Percentiles rank a stretch among this genome's conserved stretches.
Evolutionary conservation across 495 filamentous ascomycete genomes (phyloP).

Genomic region (Clavariopsis aquatica): DNA sequence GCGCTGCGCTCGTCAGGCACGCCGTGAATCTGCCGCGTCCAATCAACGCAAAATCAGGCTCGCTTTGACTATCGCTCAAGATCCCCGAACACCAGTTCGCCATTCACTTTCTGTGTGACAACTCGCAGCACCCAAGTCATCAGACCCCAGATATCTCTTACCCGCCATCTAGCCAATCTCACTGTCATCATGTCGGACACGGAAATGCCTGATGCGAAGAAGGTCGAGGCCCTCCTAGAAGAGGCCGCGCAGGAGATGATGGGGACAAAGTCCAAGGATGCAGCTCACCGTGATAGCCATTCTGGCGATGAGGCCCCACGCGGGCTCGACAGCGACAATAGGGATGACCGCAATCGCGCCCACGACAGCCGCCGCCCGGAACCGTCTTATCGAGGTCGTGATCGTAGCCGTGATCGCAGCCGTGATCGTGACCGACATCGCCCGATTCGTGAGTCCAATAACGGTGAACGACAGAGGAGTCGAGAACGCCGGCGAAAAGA

Average conservation of each 20-base stretch:
- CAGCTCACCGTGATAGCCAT: neutral
- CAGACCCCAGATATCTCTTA: neutral
- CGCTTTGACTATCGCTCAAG: neutral
- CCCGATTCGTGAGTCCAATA: slow-evolving; percentile 31
- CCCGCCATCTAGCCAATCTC: neutral
- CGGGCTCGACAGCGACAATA: neutral
- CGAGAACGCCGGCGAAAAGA: slow-evolving; percentile 58
- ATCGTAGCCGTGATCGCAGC: slow-evolving; percentile 6
- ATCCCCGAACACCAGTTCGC: neutral
- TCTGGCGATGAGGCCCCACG: neutral
- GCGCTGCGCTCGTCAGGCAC: neutral
- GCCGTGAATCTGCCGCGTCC: slow-evolving; percentile 8
- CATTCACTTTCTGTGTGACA: neutral
- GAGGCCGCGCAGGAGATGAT: neutral
- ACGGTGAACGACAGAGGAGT: slow-evolving; percentile 8
- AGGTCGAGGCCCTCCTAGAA: slow-evolving; percentile 9
- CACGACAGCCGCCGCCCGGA: neutral
- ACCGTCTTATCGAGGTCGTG: slow-evolving; percentile 62
- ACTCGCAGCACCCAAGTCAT: neutral
- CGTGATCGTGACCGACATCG: slow-evolving; percentile 55
- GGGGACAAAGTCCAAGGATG: neutral
- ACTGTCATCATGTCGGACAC: slow-evolving; percentile 1
- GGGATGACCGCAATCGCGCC: slow-evolving; percentile 8
- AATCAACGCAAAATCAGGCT: neutral
- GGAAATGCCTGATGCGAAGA: neutral